A percentile compares a stretch with the other conserved stretches of the same genome.
phyloP scores from a whole-genome alignment of 2,329 filamentous ascomycete genomes.

The Botrytis elliptica region DNA sequence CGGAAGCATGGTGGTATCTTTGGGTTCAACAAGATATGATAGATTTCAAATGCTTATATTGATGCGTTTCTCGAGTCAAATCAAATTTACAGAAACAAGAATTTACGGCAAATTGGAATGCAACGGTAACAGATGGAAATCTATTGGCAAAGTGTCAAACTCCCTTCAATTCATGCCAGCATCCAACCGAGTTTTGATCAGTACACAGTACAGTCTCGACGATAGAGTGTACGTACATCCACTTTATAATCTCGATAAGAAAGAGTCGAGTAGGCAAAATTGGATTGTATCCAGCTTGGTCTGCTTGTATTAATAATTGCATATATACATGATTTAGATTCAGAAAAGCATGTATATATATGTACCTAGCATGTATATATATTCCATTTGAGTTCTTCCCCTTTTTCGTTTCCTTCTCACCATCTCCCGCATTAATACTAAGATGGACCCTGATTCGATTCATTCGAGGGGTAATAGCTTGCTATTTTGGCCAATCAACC shows the following conservation, averaged over 20 bases:
- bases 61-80: background rate
- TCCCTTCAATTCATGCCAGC: background rate
- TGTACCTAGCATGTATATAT: background rate
- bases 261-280: background rate
- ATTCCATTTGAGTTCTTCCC: slow-evolving; percentile 1
- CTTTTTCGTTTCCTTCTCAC: slow-evolving; percentile 1
- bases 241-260: slow-evolving; percentile 3
- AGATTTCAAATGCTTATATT: slow-evolving; percentile 7
- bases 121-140: background rate
- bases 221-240: background rate
- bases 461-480: slow-evolving; percentile 21
- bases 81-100: slow-evolving; percentile 2
- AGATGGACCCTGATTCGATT: slow-evolving; percentile 20
- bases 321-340: background rate
- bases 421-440: slow-evolving; percentile 2
- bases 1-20: background rate
- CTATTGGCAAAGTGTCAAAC: slow-evolving; percentile 8
- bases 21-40: slow-evolving; percentile 12
- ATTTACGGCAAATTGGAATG: background rate
- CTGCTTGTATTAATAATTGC: background rate
- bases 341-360: background rate
- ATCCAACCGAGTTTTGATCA: slow-evolving; percentile 4
- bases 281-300: background rate
- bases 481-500: slow-evolving; percentile 6
- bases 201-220: background rate